Percentiles rank a stretch among this genome's conserved stretches.
phyloP scores from a whole-genome alignment of 371 early-diverging fungal species.

The Lichtheimia ramosa region DNA sequence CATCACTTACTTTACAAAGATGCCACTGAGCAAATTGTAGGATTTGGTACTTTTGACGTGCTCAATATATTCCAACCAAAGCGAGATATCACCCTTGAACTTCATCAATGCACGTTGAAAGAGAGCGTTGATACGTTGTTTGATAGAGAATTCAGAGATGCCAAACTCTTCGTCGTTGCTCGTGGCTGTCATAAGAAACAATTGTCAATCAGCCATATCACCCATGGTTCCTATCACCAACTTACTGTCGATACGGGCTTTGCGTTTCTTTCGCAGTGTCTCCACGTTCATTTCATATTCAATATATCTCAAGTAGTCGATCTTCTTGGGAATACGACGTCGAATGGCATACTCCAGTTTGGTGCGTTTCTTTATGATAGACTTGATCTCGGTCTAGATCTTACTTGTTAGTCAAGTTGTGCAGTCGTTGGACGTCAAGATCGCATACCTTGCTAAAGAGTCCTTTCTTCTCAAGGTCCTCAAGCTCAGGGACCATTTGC shows the following conservation, averaged over 20 bases:
- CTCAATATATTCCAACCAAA: conserved; percentile 93
- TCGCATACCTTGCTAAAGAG: conserved; percentile 71
- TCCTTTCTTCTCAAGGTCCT: conserved; percentile 80
- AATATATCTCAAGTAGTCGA: conserved; percentile 87
- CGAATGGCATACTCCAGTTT: conserved; percentile 86
- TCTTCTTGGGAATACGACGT: conserved; percentile 71
- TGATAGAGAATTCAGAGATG: conserved; percentile 65
- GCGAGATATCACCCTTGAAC: conserved; percentile 76
- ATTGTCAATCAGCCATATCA: too few species aligned
- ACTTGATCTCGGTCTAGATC: conserved; percentile 74
- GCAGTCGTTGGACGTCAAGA: not conserved
- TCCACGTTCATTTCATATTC: conserved; percentile 94
- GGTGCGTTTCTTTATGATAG: conserved; percentile 87
- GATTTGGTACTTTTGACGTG: conserved; percentile 66
- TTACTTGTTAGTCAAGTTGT: not conserved
- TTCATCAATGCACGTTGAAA: conserved; percentile 80
- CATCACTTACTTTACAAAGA: conserved; percentile 68
- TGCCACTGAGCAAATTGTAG: conserved; percentile 68
- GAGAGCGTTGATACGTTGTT: conserved; percentile 71
- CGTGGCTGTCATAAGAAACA: too few species aligned
- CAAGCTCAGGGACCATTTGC: conserved; percentile 91
- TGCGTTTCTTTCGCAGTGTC: conserved; percentile 78
- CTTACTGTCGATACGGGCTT: conserved; percentile 53
- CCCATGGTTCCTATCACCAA: not conserved
- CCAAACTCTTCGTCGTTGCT: conserved; percentile 19